Percentiles rank a stretch among this genome's conserved stretches.
Conservation (phyloP, 202 grass and related monocot genomes). For the Musa balbisiana region DNA sequence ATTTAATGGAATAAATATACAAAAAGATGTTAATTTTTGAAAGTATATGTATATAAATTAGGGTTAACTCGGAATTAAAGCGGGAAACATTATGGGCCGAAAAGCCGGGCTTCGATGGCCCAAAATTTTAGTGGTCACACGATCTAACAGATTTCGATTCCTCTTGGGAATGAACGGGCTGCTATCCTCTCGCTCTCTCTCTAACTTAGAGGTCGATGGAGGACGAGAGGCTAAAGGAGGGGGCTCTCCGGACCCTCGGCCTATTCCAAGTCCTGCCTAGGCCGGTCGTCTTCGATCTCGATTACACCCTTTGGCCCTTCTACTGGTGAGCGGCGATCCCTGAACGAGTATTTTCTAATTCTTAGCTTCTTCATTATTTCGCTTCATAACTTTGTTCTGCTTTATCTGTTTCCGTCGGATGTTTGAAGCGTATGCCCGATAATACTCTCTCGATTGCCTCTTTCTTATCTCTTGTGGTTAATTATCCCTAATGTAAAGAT, state of each 20-base stretch:
- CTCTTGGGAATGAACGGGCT: too few relatives aligned
- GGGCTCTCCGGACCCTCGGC: conserved; percentile 65
- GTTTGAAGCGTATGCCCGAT: background rate
- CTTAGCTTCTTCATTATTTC: background rate
- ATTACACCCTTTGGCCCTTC: conserved; percentile 96
- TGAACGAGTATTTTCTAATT: background rate
- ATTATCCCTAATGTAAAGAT: background rate
- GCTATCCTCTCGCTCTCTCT: background rate
- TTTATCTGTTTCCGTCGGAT: background rate
- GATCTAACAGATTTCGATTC: too few relatives aligned
- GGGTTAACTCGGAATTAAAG: too few relatives aligned
- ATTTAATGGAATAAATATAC: too few relatives aligned
- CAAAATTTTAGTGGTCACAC: too few relatives aligned
- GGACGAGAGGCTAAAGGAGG: conserved; percentile 61
- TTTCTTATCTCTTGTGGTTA: background rate
- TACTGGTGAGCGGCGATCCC: conserved; percentile 37
- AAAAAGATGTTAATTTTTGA: too few relatives aligned
- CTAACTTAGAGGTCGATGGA: conserved; percentile 19
- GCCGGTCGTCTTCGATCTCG: conserved; percentile 92
- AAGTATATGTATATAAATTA: too few relatives aligned
- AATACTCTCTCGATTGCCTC: background rate
- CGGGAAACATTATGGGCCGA: too few relatives aligned
- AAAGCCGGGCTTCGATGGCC: too few relatives aligned
- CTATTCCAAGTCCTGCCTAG: conserved; percentile 62
- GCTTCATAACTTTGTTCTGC: background rate